A percentile compares a stretch with the other conserved stretches of the same genome.
Conservation (phyloP, 495 filamentous ascomycete species). For the Penicillium soppii region DNA sequence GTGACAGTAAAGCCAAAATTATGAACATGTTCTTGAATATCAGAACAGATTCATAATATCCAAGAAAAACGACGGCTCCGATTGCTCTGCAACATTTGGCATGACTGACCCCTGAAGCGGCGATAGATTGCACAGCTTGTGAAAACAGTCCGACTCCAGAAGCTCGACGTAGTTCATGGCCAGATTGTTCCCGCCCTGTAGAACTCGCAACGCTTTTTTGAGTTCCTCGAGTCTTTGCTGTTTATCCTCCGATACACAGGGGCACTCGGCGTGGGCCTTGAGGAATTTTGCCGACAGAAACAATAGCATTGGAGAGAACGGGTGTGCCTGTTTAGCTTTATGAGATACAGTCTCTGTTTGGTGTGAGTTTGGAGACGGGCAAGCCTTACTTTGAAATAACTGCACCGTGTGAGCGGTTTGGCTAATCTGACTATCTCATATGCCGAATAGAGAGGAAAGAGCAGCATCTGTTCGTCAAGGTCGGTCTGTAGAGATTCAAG, state of each 20-base stretch:
- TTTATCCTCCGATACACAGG: slow-evolving; percentile 3
- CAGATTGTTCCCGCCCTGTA: slow-evolving; percentile 5
- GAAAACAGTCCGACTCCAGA: not conserved
- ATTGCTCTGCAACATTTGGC: not conserved
- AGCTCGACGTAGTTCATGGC: slow-evolving; percentile 1
- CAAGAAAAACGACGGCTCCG: not conserved
- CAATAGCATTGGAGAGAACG: slow-evolving; percentile 6
- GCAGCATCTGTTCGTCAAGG: not conserved
- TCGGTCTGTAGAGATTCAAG: not conserved
- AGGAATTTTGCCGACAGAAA: slow-evolving; percentile 9
- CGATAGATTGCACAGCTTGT: not conserved
- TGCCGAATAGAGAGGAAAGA: slow-evolving; percentile 2
- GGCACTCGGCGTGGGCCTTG: not conserved
- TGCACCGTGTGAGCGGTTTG: slow-evolving; percentile 3
- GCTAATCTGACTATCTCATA: slow-evolving; percentile 2
- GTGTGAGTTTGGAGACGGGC: not conserved
- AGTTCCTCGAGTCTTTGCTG: not conserved
- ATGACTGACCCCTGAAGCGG: not conserved
- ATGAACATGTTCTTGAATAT: not conserved
- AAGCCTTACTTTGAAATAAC: not conserved
- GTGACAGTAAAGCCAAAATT: too few relatives aligned
- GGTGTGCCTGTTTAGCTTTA: not conserved
- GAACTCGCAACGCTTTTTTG: not conserved
- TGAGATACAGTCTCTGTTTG: slow-evolving; percentile 3
- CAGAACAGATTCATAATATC: slow-evolving; percentile 1